Percentiles rank a stretch among this genome's conserved stretches.
phyloP scores from a whole-genome alignment of 2,329 filamentous ascomycete genomes.

The Penicillium glabrum region DNA sequence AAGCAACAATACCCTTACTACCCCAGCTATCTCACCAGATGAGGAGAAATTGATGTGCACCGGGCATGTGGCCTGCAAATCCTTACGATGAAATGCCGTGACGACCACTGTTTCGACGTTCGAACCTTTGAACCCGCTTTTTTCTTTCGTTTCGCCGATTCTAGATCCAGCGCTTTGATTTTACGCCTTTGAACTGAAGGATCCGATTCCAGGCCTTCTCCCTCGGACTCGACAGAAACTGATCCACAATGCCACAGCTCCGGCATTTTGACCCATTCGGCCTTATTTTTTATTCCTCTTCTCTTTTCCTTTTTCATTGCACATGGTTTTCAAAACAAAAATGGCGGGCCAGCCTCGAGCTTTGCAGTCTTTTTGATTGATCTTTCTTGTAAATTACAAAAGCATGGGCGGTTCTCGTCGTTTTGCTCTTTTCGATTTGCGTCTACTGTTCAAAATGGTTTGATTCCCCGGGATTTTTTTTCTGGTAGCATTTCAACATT shows the following conservation, averaged over 20 bases:
- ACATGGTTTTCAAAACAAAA: constrained; percentile 17
- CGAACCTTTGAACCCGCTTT: constrained; percentile 5
- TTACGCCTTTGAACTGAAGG: background rate
- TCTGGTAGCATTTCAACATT: constrained; percentile 11
- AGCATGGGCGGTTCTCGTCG: constrained; percentile 32
- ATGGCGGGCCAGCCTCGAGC: constrained; percentile 9
- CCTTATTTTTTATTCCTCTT: background rate
- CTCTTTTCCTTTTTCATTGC: constrained; percentile 8
- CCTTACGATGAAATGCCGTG: constrained; percentile 28
- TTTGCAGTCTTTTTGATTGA: constrained; percentile 10
- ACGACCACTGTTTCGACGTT: constrained; percentile 18
- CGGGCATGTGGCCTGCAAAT: background rate
- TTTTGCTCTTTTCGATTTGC: constrained; percentile 19
- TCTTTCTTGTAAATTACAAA: constrained; percentile 37
- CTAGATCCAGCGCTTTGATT: constrained; percentile 18
- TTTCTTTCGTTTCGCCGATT: constrained; percentile 11
- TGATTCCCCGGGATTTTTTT: constrained; percentile 19
- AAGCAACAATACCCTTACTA: constrained; percentile 37
- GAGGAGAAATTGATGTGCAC: background rate
- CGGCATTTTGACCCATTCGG: background rate
- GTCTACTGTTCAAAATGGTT: constrained; percentile 17
- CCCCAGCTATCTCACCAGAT: constrained; percentile 32
- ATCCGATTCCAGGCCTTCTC: background rate
- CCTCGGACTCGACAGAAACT: background rate
- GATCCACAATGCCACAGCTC: background rate